Evolutionary conservation across 148 eudicot species (phyloP), one percentile per base, ranked within the genome.

Genomic region (Rhododendron ovatum): DNA sequence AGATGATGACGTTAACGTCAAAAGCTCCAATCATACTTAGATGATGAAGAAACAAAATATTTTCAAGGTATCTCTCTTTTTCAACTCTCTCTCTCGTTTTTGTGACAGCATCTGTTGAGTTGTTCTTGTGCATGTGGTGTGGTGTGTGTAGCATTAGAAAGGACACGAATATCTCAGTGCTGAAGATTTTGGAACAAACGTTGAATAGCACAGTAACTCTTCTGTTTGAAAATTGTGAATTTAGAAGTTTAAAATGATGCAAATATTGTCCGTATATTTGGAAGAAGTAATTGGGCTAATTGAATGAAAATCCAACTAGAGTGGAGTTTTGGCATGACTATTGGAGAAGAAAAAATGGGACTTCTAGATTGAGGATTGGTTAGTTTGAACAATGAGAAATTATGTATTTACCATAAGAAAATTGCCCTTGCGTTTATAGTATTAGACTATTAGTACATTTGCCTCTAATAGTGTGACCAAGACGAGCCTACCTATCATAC

Each of bases 31-130:
- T 53, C 7, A 77, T 59, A 30, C 61, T 5, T 88, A 59, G 81
- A 80, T 85, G 85, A 43, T 45, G 20, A 75, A 2, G 35, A 37
- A 61, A 35, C 43, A 61, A 20, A 77, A 61, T 35, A 78, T 67
- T 67, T 78, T 83, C 33, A 30, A 82, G 90, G 90, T 88, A 13
- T 82, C 80, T 82, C 80, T 85, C 87, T 83, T 79, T 82, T 48
- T 41, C 76, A 30, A 4, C 20, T 30, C 28, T 63, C 47, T 79
- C 85, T 82, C 78, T 65, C 75, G 67, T 67, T 26, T 30, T 20
- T 30, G 76, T 30, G 76, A 71, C 39, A 30, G 39, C 18, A 33
- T 30, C 39, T 14, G 41, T 30, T 30, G 41, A 71, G 76, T 15
- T 30, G 76, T 15, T 30, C 17, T 71, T 71, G 76, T 30, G 76